Percentiles rank a stretch among this genome's conserved stretches.
phyloP scores from a whole-genome alignment of 2,329 filamentous ascomycete species.

The Fusarium sp. region DNA sequence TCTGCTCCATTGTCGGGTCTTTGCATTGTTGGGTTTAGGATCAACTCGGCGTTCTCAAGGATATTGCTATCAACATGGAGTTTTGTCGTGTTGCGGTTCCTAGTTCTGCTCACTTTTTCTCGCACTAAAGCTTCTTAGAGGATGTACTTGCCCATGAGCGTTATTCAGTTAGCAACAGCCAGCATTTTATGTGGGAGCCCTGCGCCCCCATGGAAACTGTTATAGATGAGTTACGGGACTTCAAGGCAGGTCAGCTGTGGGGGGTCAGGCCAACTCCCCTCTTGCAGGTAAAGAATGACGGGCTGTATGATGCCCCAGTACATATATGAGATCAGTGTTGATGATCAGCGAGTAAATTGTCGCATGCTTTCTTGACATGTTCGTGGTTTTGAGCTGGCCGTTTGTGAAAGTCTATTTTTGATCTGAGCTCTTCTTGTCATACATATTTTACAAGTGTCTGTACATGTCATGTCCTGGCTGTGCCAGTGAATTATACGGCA shows the following conservation, averaged over 20 bases:
- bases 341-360: conserved; percentile 10
- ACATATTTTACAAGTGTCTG: conserved; percentile 33
- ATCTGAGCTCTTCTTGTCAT: conserved; percentile 15
- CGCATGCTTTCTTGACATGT: not conserved
- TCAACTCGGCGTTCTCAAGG: conserved; percentile 44
- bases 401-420: conserved; percentile 8
- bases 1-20: conserved; percentile 22
- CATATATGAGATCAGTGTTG: conserved; percentile 38
- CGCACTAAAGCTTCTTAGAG: conserved; percentile 2
- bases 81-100: conserved; percentile 19
- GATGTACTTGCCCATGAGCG: not conserved
- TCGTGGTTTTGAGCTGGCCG: not conserved
- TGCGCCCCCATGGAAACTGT: conserved; percentile 5
- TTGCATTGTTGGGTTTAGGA: conserved; percentile 38
- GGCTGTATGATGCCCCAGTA: conserved; percentile 18
- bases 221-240: conserved; percentile 24
- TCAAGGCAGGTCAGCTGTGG: not conserved
- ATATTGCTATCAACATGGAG: conserved; percentile 29
- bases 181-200: conserved; percentile 8
- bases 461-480: conserved; percentile 4
- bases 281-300: conserved; percentile 16
- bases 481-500: not conserved
- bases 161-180: conserved; percentile 10
- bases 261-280: conserved; percentile 25
- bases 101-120: conserved; percentile 5